Percentiles rank a stretch among this genome's conserved stretches.
These are phyloP conservation scores for Cercospora sojina DNA, from an alignment of 2,329 filamentous ascomycete genomes.

Conservation along the genomic window DNA sequence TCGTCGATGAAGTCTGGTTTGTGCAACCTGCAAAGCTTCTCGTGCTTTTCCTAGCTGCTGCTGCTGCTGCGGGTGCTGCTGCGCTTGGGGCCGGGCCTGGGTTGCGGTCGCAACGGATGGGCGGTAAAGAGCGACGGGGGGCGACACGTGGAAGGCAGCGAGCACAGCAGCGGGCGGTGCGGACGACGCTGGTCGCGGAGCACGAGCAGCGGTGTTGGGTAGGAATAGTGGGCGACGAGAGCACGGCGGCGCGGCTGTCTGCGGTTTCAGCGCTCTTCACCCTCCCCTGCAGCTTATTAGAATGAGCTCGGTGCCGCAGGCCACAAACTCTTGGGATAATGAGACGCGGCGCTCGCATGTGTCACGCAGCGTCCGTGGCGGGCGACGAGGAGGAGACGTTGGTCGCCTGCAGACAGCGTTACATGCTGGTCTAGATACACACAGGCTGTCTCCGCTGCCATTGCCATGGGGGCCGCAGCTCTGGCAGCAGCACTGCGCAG, in stretches of 20 bases:
- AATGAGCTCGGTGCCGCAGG: slow-evolving; percentile 6
- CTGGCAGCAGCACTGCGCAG: slow-evolving; percentile 1
- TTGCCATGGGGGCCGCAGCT: background rate
- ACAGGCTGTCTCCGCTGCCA: background rate
- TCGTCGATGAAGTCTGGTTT: slow-evolving; percentile 12
- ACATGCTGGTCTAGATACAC: background rate
- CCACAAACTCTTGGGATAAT: slow-evolving; percentile 6
- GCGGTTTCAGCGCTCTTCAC: slow-evolving; percentile 7
- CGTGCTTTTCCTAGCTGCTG: slow-evolving; percentile 10
- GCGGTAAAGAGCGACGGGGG: slow-evolving; percentile 17
- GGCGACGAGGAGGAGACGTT: background rate
- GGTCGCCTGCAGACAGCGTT: background rate
- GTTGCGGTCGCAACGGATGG: background rate
- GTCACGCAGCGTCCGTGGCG: background rate
- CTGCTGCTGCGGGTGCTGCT: background rate
- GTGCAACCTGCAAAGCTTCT: slow-evolving; percentile 9
- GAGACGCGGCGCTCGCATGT: slow-evolving; percentile 2
- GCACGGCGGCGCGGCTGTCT: slow-evolving; percentile 1
- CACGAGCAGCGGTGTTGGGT: slow-evolving; percentile 9
- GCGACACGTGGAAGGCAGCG: slow-evolving; percentile 1
- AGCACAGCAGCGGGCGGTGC: slow-evolving; percentile 4
- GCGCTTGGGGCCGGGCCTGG: background rate
- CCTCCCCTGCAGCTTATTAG: slow-evolving; percentile 3
- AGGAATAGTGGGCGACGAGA: background rate
- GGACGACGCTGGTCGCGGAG: slow-evolving; percentile 6